phyloP scores from a whole-genome alignment of 805 yeast species.

The Monosporozyma servazzii region DNA sequence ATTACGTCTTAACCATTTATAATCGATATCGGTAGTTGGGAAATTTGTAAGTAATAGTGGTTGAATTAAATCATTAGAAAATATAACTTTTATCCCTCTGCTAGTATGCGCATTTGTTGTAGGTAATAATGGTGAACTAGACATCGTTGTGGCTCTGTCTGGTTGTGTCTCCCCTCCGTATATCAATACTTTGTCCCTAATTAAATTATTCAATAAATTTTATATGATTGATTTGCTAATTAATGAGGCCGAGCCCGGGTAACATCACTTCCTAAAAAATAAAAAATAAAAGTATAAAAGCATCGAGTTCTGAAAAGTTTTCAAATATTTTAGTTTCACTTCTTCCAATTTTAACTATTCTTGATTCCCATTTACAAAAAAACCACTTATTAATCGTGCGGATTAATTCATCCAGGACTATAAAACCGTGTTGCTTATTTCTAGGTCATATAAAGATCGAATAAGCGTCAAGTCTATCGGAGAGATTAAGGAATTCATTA shows the following conservation, averaged over 20 bases:
- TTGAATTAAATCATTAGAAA: neutral
- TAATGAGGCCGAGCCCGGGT: neutral
- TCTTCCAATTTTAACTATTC: neutral
- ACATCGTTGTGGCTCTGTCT: neutral
- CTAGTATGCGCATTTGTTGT: neutral
- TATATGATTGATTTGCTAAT: no score
- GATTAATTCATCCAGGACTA: slow-evolving; percentile 55
- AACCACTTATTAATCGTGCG: slow-evolving; percentile 44
- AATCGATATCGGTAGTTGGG: neutral
- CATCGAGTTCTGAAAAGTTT: neutral
- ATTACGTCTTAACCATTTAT: slow-evolving; percentile 22
- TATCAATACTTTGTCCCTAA: neutral
- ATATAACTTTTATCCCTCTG: neutral
- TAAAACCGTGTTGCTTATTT: slow-evolving; percentile 61
- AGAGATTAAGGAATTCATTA: slow-evolving; percentile 36
- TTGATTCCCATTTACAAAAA: slow-evolving; percentile 2
- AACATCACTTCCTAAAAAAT: no score
- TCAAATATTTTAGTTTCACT: neutral
- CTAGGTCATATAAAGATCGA: slow-evolving; percentile 27
- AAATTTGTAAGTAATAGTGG: neutral
- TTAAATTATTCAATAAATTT: no score
- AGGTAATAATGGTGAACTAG: neutral
- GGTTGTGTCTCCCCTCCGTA: neutral
- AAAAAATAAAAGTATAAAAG: slow-evolving; percentile 7
- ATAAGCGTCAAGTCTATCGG: slow-evolving; percentile 65